Evolutionary conservation across 805 yeast genomes (phyloP).

Genomic region (Saccharomycopsis microspora): DNA sequence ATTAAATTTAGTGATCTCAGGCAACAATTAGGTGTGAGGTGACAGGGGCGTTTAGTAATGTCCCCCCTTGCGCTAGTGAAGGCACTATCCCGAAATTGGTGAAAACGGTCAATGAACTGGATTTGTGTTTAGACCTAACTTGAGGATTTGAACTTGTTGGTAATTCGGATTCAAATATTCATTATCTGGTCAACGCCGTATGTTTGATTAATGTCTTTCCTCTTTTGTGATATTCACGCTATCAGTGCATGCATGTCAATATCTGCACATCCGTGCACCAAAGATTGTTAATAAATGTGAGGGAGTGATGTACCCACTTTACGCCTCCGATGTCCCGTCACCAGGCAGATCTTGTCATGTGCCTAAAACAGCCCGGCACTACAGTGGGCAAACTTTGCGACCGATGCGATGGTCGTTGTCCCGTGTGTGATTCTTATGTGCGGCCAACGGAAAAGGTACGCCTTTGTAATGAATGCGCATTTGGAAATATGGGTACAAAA

Average conservation of each 20-base stretch:
- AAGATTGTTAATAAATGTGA: background rate
- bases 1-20: no score
- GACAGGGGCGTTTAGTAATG: no score
- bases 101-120: no score
- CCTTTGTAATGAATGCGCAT: slow-evolving; percentile 78
- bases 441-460: slow-evolving; percentile 56
- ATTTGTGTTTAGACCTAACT: background rate
- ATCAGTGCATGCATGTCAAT: background rate
- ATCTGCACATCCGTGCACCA: slow-evolving; percentile 1
- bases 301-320: background rate
- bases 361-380: slow-evolving; percentile 79
- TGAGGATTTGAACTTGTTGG: background rate
- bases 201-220: background rate
- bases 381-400: slow-evolving; percentile 61
- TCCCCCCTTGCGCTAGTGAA: no score
- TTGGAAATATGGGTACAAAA: slow-evolving; percentile 48
- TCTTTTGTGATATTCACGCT: slow-evolving; percentile 3
- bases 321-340: slow-evolving; percentile 68
- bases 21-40: no score
- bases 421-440: slow-evolving; percentile 79
- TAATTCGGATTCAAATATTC: background rate
- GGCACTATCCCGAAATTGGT: no score
- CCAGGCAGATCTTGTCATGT: slow-evolving; percentile 73
- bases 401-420: slow-evolving; percentile 87
- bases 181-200: background rate